Base-by-base conservation (phyloP, 345 rosid species). In the Dovyalis caffra region DNA sequence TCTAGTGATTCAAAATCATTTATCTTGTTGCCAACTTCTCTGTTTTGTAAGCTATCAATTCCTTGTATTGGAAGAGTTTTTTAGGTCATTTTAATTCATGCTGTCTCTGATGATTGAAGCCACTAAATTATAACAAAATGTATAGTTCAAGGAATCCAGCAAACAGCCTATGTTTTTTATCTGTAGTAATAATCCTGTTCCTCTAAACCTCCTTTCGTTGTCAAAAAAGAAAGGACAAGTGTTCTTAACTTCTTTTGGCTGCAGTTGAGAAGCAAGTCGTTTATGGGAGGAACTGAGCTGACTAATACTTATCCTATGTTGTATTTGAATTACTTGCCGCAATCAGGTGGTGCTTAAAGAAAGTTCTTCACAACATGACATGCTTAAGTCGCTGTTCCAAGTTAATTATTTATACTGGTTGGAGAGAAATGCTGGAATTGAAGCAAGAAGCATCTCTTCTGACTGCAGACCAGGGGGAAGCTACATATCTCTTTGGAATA, bases 381-480 rank as follows among this genome's bases (percentile, higher is more conserved):
- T 93, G 99, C 96, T 95, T 45, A 93, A 91, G 88, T 92, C 98
- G 32, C 62, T 91, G 79, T 93, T 95, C 86, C 98, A 95, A 77
- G 99, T 89, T 49, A 92, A 85, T 75, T 95, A 92, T 60, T 88
- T 95, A 74, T 95, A 89, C 83, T 95, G 99, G 99, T 77, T 95
- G 79, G 99, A 93, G 85, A 89, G 84, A 77, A 91, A 93, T 74
- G 98, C 99, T 3, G 99, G 99, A 73, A 86, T 95, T 28, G 80
- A 82, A 81, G 83, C 93, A 70, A 80, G 82, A 66, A 83, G 82
- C 73, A 82, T 85, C 34, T 82, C 81, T 76, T 70, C 72, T 69
- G 99, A 95, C 83, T 93, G 97, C 83, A 75, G 81, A 80, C 81
- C 70, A 0, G 93, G 7, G 99, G 99, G 23, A 88, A 90, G 75